phyloP scores from a whole-genome alignment of 2,329 filamentous ascomycete species.

The Aureobasidium sp. region DNA sequence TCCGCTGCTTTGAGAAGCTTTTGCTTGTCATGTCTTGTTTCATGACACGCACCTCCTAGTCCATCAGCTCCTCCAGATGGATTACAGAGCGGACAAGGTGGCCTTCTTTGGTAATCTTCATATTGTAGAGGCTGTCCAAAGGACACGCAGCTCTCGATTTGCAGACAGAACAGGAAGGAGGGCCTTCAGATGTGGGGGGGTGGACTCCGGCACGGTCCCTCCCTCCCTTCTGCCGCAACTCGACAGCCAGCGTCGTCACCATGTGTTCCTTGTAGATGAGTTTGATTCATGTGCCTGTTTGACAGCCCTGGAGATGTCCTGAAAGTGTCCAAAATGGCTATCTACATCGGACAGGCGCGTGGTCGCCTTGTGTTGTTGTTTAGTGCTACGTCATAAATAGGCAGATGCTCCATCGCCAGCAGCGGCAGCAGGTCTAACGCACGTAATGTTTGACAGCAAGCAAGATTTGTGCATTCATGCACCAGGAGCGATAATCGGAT shows the following conservation, averaged over 20 bases:
- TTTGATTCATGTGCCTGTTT: slow-evolving; percentile 1
- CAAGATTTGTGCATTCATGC: not conserved
- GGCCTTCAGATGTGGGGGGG: not conserved
- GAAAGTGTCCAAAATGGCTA: not conserved
- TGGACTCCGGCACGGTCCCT: not conserved
- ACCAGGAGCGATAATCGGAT: not conserved
- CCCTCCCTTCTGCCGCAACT: not conserved
- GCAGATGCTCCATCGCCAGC: not conserved
- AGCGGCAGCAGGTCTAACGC: not conserved
- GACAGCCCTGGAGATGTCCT: not conserved
- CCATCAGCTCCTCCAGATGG: not conserved
- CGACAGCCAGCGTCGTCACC: not conserved
- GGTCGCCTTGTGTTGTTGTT: not conserved
- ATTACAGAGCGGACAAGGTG: not conserved
- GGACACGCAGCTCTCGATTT: not conserved
- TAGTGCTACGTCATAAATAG: not conserved
- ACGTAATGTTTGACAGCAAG: not conserved
- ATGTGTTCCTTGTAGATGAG: slow-evolving; percentile 2
- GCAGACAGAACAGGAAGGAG: slow-evolving; percentile 3
- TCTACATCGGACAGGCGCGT: not conserved
- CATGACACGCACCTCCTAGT: not conserved
- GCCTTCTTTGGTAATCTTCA: not conserved
- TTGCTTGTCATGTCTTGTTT: not conserved
- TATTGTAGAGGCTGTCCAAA: not conserved
- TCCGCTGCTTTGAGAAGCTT: not conserved